Evolutionary conservation across 1,284 basidiomycete genomes (phyloP).

Genomic region (Cutaneotrichosporon cyanovorans): DNA sequence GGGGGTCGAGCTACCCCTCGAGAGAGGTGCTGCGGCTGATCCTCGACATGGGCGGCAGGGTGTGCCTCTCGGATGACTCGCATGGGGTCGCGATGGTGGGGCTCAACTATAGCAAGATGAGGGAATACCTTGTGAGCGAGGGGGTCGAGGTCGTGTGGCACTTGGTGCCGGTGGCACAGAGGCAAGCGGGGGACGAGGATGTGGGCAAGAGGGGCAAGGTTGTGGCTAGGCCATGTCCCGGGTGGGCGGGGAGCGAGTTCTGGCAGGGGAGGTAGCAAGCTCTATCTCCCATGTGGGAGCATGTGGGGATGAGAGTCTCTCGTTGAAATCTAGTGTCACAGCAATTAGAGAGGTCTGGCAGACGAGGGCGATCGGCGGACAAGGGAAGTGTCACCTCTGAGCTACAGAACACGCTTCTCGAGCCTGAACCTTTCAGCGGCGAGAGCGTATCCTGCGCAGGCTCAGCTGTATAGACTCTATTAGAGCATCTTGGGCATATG

Average conservation of each 20-base stretch:
- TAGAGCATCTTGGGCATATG: too few species aligned
- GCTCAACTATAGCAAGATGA: slow-evolving; percentile 66
- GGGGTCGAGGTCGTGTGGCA: slow-evolving; percentile 67
- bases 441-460: too few species aligned
- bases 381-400: too few species aligned
- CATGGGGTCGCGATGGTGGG: slow-evolving; percentile 85
- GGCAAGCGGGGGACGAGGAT: slow-evolving; percentile 46
- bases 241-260: slow-evolving; percentile 26
- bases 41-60: slow-evolving; percentile 56
- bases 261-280: slow-evolving; percentile 19
- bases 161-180: slow-evolving; percentile 33
- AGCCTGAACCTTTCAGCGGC: too few species aligned
- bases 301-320: too few species aligned
- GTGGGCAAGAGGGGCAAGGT: slow-evolving; percentile 39
- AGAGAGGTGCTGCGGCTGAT: slow-evolving; percentile 73
- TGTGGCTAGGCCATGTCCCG: slow-evolving; percentile 16
- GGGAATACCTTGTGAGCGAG: slow-evolving; percentile 59
- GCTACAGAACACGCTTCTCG: too few species aligned
- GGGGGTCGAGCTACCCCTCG: slow-evolving; percentile 77
- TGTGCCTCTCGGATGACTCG: slow-evolving; percentile 90
- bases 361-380: too few species aligned
- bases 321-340: too few species aligned
- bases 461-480: too few species aligned
- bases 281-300: too few species aligned
- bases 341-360: too few species aligned